phyloP scores from a whole-genome alignment of 805 yeast species.

The Ogataea trehalophila region DNA sequence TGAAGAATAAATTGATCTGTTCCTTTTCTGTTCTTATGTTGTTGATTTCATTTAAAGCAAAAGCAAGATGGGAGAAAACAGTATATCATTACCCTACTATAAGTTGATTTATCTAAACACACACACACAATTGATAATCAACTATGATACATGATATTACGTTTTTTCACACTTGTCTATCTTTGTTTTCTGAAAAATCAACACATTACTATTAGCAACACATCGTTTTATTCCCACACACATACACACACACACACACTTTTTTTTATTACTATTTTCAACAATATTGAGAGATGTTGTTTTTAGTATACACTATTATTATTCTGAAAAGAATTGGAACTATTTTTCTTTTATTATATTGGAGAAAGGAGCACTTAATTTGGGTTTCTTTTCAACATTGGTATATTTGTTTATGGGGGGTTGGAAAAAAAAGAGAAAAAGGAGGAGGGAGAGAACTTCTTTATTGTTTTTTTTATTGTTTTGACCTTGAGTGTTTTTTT shows the following conservation, averaged over 20 bases:
- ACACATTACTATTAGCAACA: background rate
- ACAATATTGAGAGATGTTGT: background rate
- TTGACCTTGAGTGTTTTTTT: background rate
- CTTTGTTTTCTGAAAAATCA: too few species aligned
- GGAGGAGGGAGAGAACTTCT: slow-evolving; percentile 20
- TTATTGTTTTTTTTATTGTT: background rate
- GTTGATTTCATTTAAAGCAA: background rate
- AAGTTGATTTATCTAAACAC: background rate
- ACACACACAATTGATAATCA: background rate
- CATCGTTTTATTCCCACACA: slow-evolving; percentile 7
- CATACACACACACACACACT: slow-evolving; percentile 1
- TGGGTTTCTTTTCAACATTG: background rate
- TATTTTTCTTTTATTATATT: too few species aligned
- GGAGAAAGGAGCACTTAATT: background rate
- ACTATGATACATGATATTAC: too few species aligned
- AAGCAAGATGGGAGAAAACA: too few species aligned
- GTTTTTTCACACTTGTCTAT: too few species aligned
- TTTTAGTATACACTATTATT: too few species aligned
- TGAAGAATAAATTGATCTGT: too few species aligned
- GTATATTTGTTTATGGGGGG: too few species aligned
- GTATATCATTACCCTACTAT: too few species aligned
- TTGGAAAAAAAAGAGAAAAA: background rate
- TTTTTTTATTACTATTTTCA: background rate
- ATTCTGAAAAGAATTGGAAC: too few species aligned
- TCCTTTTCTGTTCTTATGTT: background rate